Base-by-base conservation (phyloP, 78 protist species). In the Capsaspora owczarzaki region DNA sequence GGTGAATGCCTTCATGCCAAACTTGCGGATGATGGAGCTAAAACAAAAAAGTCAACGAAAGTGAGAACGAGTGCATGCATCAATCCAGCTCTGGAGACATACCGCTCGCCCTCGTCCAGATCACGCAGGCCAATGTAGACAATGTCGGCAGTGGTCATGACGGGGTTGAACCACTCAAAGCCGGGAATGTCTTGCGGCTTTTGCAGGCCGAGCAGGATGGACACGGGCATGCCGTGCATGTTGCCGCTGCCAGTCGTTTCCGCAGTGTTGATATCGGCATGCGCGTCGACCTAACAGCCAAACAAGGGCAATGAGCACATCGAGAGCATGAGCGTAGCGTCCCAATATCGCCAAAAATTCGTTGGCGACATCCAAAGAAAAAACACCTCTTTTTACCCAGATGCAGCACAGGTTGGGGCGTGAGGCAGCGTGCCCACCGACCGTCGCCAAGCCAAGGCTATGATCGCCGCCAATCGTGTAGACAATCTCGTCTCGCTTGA, bases 181-280 rank as follows among this genome's bases (percentile, higher is more conserved):
- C 80, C 80, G 23, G 74, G 61, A 25, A 44, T 46, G 38, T 4
- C 10, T 1, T 16, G 23, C 31, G 2, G 5, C 10, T 20, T 66
- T 40, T 19, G n/a, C 41, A 75, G 49, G 72, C 78, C 63, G 27
- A 61, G 10, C 40, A 80, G 66, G 60, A 63, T 23, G n/a, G 85
- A 76, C 1, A 81, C 79, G 3, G 88, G 88, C 88, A 85, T 85
- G 68, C 88, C 88, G 79, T 85, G 88, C 47, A 75, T 76, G 61
- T 85, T 77, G 47, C 80, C 85, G 8, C 78, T 61, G 61, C 37
- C 76, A 22, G 77, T 37, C 29, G 44, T 33, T 14, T 2, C 33
- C 25, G 84, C 82, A 10, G 78, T 79, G 82, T 85, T 85, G 61
- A 81, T 81, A 78, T 85, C 88, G 33, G 85, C 84, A 49, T 85